Evolutionary conservation across 179 eudicot species (phyloP).

Genomic region (Heliamphora pulchella): DNA sequence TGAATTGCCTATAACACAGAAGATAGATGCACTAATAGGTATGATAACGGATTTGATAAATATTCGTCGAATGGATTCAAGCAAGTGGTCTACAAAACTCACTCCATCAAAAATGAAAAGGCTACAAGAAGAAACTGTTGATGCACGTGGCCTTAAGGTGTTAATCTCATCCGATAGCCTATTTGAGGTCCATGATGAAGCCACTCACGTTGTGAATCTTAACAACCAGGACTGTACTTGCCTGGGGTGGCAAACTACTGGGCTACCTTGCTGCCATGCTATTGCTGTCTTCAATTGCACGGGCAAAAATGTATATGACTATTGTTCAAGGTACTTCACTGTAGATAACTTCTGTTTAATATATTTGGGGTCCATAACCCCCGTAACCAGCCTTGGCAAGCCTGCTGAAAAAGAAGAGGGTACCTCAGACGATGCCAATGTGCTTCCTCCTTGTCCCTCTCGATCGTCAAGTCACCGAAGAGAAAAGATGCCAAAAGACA

Average conservation of each 20-base stretch:
- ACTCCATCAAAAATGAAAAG: constrained; percentile 38
- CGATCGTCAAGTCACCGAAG: constrained; percentile 20
- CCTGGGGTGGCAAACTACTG: constrained; percentile 56
- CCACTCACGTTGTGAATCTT: constrained; percentile 43
- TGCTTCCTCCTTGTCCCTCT: constrained; percentile 40
- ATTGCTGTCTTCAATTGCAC: constrained; percentile 55
- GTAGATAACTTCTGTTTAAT: constrained; percentile 53
- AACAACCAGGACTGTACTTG: constrained; percentile 47
- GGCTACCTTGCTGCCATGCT: constrained; percentile 86
- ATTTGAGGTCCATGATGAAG: constrained; percentile 54
- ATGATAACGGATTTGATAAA: constrained; percentile 31
- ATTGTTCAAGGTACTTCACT: constrained; percentile 58
- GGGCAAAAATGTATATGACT: constrained; percentile 53
- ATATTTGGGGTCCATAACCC: constrained; percentile 54
- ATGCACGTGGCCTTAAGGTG: constrained; percentile 33
- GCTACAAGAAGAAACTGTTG: constrained; percentile 26
- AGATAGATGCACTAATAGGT: constrained; percentile 36
- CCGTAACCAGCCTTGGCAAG: constrained; percentile 32
- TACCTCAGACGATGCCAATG: constrained; percentile 19
- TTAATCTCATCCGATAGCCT: constrained; percentile 43
- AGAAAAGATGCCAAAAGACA: constrained; percentile 16
- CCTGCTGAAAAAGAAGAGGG: constrained; percentile 17
- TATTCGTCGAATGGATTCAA: constrained; percentile 29
- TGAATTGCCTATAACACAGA: constrained; percentile 43
- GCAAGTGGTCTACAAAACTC: constrained; percentile 37